Evolutionary conservation across 2,329 filamentous ascomycete genomes (phyloP).

Genomic region (Cordyceps cateniannulata): DNA sequence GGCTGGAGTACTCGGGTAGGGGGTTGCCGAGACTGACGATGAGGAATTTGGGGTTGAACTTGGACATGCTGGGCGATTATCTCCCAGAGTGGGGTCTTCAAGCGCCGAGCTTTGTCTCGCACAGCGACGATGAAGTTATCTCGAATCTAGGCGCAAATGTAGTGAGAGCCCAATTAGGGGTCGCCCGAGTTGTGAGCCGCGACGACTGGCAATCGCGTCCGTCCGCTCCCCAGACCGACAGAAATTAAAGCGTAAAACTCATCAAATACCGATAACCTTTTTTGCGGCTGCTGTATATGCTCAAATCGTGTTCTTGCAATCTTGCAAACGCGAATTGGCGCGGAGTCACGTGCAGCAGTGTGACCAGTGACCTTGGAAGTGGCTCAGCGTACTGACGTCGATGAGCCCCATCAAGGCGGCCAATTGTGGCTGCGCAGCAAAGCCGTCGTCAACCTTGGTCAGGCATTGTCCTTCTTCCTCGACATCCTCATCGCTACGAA

Average conservation of each 20-base stretch:
- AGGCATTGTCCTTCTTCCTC: conserved; percentile 7
- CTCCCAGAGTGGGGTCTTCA: neutral
- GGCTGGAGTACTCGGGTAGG: conserved; percentile 63
- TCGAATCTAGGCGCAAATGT: neutral
- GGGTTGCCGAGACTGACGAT: conserved; percentile 87
- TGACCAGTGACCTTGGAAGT: neutral
- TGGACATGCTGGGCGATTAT: conserved; percentile 18
- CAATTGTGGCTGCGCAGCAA: conserved; percentile 10
- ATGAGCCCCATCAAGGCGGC: conserved; percentile 7
- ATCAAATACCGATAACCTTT: neutral
- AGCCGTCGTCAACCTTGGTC: conserved; percentile 6
- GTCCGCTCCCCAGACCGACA: neutral
- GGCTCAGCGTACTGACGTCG: conserved; percentile 13
- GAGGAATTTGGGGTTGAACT: conserved; percentile 52
- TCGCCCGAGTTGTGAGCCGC: neutral
- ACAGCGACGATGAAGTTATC: neutral
- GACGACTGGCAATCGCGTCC: neutral
- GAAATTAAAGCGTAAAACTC: no score
- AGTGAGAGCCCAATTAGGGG: neutral
- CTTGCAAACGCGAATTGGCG: conserved; percentile 11
- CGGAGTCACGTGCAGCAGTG: conserved; percentile 12
- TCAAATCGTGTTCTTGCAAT: neutral
- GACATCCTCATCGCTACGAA: neutral
- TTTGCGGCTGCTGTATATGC: neutral
- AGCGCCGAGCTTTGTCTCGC: neutral